Evolutionary conservation across 1,139 yeast genomes (phyloP).

Genomic region (Scheffersomyces illinoinensis): DNA sequence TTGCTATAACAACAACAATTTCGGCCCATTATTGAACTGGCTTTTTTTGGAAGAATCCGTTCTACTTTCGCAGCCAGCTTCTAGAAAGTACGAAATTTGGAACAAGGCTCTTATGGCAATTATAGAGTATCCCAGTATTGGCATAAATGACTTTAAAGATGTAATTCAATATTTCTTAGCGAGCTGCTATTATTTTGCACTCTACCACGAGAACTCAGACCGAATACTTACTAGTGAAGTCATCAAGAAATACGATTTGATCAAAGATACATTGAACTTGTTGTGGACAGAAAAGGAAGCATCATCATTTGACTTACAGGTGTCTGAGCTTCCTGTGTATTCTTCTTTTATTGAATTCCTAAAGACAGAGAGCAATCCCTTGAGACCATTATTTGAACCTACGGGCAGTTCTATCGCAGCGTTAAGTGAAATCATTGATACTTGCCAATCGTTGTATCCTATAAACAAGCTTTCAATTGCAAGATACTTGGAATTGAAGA

Average conservation of each 20-base stretch:
- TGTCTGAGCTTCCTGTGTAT: background rate
- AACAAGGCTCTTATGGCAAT: conserved; percentile 20
- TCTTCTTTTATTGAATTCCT: background rate
- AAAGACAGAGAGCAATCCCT: conserved; percentile 11
- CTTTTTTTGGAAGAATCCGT: conserved; percentile 15
- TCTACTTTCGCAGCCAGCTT: conserved; percentile 1
- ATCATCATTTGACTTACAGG: background rate
- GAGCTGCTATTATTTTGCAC: conserved; percentile 25
- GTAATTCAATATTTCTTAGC: conserved; percentile 24
- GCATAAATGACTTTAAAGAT: conserved; percentile 10
- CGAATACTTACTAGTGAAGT: conserved; percentile 28
- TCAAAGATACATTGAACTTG: conserved; percentile 23
- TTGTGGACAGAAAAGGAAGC: conserved; percentile 1
- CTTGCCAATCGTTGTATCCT: conserved; percentile 45
- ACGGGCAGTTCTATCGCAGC: conserved; percentile 18
- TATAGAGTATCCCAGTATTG: conserved; percentile 10
- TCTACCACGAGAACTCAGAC: conserved; percentile 4
- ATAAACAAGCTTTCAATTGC: conserved; percentile 41
- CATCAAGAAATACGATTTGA: conserved; percentile 29
- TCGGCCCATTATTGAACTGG: conserved; percentile 30
- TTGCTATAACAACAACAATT: conserved; percentile 19
- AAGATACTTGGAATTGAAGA: conserved; percentile 33
- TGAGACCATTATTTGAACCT: conserved; percentile 22
- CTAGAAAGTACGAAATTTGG: conserved; percentile 28
- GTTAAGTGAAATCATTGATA: conserved; percentile 29